Evolutionary conservation across 2,329 filamentous ascomycete species (phyloP).

Genomic region (Colletotrichum australisinense): DNA sequence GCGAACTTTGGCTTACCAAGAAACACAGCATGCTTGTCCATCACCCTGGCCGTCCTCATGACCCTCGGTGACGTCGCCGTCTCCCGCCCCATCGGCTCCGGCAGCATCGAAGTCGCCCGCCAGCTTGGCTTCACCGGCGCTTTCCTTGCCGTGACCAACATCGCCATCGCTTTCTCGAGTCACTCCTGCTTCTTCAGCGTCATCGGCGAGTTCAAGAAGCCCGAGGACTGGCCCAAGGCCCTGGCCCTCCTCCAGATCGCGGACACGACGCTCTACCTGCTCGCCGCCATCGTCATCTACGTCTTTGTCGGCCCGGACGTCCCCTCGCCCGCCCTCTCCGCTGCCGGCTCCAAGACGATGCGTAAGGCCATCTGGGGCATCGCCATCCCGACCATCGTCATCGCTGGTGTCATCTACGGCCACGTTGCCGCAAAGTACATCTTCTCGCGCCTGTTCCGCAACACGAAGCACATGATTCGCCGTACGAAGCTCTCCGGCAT

Average conservation of each 20-base stretch:
- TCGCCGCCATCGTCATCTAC: constrained; percentile 76
- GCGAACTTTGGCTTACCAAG: background rate
- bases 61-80: constrained; percentile 72
- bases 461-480: constrained; percentile 65
- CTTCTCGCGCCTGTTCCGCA: constrained; percentile 71
- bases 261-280: constrained; percentile 71
- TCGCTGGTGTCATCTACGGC: constrained; percentile 78
- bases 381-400: constrained; percentile 76
- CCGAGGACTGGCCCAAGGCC: constrained; percentile 67
- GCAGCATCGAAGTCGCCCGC: constrained; percentile 45
- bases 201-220: constrained; percentile 72
- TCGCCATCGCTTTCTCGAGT: constrained; percentile 73
- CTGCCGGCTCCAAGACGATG: constrained; percentile 62
- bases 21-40: constrained; percentile 64
- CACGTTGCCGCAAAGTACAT: constrained; percentile 75
- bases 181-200: constrained; percentile 78
- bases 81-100: constrained; percentile 49
- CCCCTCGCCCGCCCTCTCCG: constrained; percentile 73
- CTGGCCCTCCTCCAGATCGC: constrained; percentile 61
- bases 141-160: constrained; percentile 71
- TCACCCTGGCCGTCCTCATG: constrained; percentile 70
- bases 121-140: constrained; percentile 61
- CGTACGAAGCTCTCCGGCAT: constrained; percentile 61
- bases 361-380: constrained; percentile 76
- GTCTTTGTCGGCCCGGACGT: constrained; percentile 72